A percentile compares a stretch with the other conserved stretches of the same genome.
These are phyloP conservation scores for Fusarium denticulatum DNA, from an alignment of 2,329 filamentous ascomycete genomes.

Conservation along the genomic window DNA sequence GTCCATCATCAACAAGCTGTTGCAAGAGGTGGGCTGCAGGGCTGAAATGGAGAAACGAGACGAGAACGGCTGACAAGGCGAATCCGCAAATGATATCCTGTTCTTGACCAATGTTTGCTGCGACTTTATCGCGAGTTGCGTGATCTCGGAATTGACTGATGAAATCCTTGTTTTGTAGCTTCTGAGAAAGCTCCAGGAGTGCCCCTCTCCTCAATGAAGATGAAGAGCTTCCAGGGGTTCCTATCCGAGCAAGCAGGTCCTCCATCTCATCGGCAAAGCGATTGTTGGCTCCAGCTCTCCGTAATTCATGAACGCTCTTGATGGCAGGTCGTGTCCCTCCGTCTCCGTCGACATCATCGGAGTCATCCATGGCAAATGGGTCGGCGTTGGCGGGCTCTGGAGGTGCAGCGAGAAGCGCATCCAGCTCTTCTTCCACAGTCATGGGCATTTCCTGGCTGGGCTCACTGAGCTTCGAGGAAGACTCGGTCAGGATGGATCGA, in stretches of 20 bases:
- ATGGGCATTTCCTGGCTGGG: conserved; percentile 29
- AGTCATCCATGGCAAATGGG: conserved; percentile 42
- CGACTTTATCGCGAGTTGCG: conserved; percentile 74
- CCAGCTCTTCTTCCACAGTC: conserved; percentile 37
- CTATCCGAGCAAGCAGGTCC: conserved; percentile 70
- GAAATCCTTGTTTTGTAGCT: conserved; percentile 70
- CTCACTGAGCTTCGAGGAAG: conserved; percentile 42
- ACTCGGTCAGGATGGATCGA: conserved; percentile 44
- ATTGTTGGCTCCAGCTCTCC: conserved; percentile 73
- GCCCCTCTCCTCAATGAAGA: conserved; percentile 66
- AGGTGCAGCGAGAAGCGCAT: conserved; percentile 38
- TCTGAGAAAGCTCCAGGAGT: conserved; percentile 68
- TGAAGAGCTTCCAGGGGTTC: conserved; percentile 56
- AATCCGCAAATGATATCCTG: conserved; percentile 71
- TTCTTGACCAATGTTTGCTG: conserved; percentile 68
- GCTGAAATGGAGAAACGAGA: conserved; percentile 70
- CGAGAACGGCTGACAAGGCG: conserved; percentile 69
- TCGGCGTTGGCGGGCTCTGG: conserved; percentile 36
- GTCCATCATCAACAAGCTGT: conserved; percentile 64
- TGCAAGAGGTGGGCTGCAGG: conserved; percentile 68
- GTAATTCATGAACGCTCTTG: conserved; percentile 71
- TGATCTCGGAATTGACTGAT: conserved; percentile 78
- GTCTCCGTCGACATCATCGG: conserved; percentile 50
- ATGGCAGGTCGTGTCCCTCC: conserved; percentile 61
- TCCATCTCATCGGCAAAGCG: conserved; percentile 73